phyloP scores from a whole-genome alignment of 306 rosid genomes.

The Fagus sylvatica region DNA sequence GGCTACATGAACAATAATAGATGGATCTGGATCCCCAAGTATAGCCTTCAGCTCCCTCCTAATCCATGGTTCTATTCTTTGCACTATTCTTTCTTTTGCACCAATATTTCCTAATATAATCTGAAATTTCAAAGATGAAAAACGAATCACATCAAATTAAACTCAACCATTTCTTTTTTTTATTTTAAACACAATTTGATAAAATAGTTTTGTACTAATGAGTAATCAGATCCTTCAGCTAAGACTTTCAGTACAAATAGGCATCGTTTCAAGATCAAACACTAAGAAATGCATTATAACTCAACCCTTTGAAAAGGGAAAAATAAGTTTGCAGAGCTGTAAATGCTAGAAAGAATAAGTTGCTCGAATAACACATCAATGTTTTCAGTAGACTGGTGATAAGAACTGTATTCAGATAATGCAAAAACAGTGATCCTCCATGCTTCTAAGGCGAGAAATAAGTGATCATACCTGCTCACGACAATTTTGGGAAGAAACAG shows the following conservation, averaged over 20 bases:
- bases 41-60: constrained; percentile 60
- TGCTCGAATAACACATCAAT: neutral
- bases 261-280: neutral
- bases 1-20: constrained; percentile 55
- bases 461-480: constrained; percentile 29
- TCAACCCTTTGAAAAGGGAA: neutral
- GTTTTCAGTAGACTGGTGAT: neutral
- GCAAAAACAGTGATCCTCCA: neutral
- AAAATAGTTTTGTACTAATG: neutral
- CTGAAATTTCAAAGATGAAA: constrained; percentile 18
- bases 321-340: neutral
- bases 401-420: neutral
- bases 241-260: constrained; percentile 4
- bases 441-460: neutral
- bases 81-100: constrained; percentile 33
- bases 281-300: neutral
- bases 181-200: neutral
- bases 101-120: constrained; percentile 19
- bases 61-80: constrained; percentile 61
- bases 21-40: constrained; percentile 52
- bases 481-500: constrained; percentile 31
- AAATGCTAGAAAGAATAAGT: neutral
- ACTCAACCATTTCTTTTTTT: neutral
- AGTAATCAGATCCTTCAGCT: neutral
- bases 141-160: neutral